A percentile compares a stretch with the other conserved stretches of the same genome.
phyloP scores from a whole-genome alignment of 2,329 filamentous ascomycete genomes.

The Pseudophaeomoniella oleicola region DNA sequence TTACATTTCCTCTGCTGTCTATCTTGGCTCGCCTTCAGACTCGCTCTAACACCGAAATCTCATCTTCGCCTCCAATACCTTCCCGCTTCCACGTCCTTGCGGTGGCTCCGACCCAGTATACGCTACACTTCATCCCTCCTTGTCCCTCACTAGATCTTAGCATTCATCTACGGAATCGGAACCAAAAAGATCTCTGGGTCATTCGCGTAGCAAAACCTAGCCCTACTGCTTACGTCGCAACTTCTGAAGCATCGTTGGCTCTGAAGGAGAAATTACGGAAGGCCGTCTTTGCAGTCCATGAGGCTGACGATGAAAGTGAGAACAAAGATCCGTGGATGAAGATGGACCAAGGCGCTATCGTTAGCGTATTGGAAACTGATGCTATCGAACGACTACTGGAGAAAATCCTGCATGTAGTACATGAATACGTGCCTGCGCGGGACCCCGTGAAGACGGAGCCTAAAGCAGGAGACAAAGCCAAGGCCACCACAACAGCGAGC shows the following conservation, averaged over 20 bases:
- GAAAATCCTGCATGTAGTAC: background rate
- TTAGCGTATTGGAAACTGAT: background rate
- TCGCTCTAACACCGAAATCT: background rate
- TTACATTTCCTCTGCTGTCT: background rate
- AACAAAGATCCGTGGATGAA: background rate
- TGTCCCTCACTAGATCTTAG: background rate
- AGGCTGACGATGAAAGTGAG: background rate
- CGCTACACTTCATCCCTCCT: background rate
- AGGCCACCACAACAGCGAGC: background rate
- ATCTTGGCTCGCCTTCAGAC: background rate
- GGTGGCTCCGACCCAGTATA: background rate
- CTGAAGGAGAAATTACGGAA: background rate
- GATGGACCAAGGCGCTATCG: background rate
- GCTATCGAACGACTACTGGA: background rate
- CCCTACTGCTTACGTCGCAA: background rate
- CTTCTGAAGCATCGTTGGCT: background rate
- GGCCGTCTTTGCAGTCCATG: background rate
- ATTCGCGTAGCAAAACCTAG: background rate
- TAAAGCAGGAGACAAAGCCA: background rate
- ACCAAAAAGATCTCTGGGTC: background rate
- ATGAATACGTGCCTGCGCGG: background rate
- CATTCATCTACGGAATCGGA: background rate
- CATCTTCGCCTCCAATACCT: background rate
- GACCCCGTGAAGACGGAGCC: background rate
- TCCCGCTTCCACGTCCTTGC: background rate